phyloP scores from a whole-genome alignment of 805 yeast genomes.

The Ogataea minuta region DNA sequence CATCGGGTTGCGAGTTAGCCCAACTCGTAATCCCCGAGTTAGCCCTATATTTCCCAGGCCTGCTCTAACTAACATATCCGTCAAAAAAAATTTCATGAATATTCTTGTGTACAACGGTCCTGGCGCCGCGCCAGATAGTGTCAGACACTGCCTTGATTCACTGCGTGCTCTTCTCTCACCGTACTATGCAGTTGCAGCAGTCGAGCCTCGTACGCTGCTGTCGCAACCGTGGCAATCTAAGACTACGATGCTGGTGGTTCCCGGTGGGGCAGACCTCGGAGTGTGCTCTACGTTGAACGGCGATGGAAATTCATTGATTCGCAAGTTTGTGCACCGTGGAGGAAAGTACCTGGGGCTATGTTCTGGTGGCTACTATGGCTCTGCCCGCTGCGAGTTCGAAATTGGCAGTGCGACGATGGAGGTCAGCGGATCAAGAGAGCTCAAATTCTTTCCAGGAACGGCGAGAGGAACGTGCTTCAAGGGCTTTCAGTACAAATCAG shows the following conservation, averaged over 20 bases:
- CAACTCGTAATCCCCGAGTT: background rate
- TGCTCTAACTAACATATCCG: conserved; percentile 2
- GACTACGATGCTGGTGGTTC: conserved; percentile 78
- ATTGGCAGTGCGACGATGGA: conserved; percentile 68
- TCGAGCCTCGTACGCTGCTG: conserved; percentile 57
- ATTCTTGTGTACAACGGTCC: conserved; percentile 72
- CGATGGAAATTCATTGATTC: conserved; percentile 57
- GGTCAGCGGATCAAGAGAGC: conserved; percentile 82
- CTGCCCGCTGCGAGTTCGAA: conserved; percentile 78
- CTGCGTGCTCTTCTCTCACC: conserved; percentile 77
- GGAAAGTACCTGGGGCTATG: conserved; percentile 88
- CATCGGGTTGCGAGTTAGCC: background rate
- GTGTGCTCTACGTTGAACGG: conserved; percentile 74
- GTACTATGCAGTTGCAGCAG: conserved; percentile 78
- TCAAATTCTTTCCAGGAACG: conserved; percentile 77
- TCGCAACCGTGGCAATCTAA: conserved; percentile 88
- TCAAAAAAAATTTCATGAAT: conserved; percentile 43
- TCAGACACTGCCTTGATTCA: conserved; percentile 77
- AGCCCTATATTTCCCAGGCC: conserved; percentile 7
- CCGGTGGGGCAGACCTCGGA: conserved; percentile 97
- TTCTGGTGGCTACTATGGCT: conserved; percentile 91
- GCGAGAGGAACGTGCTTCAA: conserved; percentile 77
- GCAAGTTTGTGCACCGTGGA: conserved; percentile 67
- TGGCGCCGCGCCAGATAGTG: conserved; percentile 86
- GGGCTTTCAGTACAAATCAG: conserved; percentile 79